Evolutionary conservation across 805 yeast species (phyloP), one percentile per base, ranked within the genome.

Genomic region (Spathaspora passalidarum): DNA sequence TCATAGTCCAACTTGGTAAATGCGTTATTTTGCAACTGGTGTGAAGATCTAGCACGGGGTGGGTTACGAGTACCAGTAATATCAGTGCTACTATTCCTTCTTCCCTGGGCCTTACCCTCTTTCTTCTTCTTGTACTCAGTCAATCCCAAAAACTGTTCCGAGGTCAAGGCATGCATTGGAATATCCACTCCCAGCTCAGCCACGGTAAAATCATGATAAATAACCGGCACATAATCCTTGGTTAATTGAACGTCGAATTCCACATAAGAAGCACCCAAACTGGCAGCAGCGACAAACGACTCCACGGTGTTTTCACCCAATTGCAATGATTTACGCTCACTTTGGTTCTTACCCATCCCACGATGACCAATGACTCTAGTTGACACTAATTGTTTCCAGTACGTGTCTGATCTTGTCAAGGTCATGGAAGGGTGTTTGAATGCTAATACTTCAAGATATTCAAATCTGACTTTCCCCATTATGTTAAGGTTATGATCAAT

Each of bases 241-340:
- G 98, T 92, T 54, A 92, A 72, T 61, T 92, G 98, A 39, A 92
- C 98, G 65, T 92, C 98, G 62, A 92, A 92, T 66, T 92, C 98
- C 43, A 92, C 97, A 59, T 92, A 92, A 2, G 96, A 85, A 1
- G 98, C 98, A 35, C 98, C 98, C 53, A 92, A 71, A 2, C 96
- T 89, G 0, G 97, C 96, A 0, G 98, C 98, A 10, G 96, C 96
- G 60, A 92, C 86, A 57, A 92, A 92, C 0, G 96, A 87, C 57
- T 92, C 97, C 17, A 92, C 86, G 0, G 98, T 92, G 62, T 92
- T 92, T 59, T 92, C 98, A 36, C 98, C 98, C 49, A 92, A 75
- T 65, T 92, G 98, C 57, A 92, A 75, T 3, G 96, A 86, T 50
- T 80, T 83, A 40, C 84, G 76, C 37, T 78, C 76, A 46, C 81